Percentiles rank a stretch among this genome's conserved stretches.
These are phyloP conservation scores for Colletotrichum sp. DNA, from an alignment of 2,329 filamentous ascomycete genomes.

Conservation along the genomic window DNA sequence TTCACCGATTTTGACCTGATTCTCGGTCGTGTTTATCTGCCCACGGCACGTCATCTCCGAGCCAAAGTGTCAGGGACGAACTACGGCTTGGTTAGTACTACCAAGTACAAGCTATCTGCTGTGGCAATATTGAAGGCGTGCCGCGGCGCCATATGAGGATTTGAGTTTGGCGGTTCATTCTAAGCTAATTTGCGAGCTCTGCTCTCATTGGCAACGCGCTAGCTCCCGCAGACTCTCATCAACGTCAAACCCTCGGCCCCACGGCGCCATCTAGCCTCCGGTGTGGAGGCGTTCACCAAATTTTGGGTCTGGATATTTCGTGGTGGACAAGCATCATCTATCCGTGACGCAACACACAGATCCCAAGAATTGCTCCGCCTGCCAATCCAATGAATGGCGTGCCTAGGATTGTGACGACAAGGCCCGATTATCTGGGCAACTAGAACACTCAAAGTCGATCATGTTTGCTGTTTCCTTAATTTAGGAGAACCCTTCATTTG, in stretches of 20 bases:
- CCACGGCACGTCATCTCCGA: not conserved
- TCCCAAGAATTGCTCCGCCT: not conserved
- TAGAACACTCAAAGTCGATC: not conserved
- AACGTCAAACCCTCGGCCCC: constrained; percentile 18
- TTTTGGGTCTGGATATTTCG: not conserved
- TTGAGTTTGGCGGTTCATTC: not conserved
- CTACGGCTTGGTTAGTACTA: not conserved
- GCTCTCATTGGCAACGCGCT: not conserved
- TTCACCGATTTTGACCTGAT: not conserved
- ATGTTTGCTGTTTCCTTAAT: not conserved
- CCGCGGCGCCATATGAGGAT: not conserved
- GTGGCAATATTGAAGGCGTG: not conserved
- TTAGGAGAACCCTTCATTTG: not conserved
- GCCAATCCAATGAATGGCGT: not conserved
- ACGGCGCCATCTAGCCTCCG: not conserved
- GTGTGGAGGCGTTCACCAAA: not conserved
- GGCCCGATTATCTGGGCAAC: not conserved
- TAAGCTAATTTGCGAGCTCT: not conserved
- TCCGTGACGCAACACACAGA: not conserved
- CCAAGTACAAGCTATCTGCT: not conserved
- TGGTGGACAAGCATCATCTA: not conserved
- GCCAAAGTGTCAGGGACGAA: not conserved
- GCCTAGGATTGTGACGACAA: not conserved
- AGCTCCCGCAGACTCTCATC: not conserved
- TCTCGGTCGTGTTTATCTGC: not conserved